Base-by-base conservation (phyloP, 345 rosid genomes). In the Linum tenue region DNA sequence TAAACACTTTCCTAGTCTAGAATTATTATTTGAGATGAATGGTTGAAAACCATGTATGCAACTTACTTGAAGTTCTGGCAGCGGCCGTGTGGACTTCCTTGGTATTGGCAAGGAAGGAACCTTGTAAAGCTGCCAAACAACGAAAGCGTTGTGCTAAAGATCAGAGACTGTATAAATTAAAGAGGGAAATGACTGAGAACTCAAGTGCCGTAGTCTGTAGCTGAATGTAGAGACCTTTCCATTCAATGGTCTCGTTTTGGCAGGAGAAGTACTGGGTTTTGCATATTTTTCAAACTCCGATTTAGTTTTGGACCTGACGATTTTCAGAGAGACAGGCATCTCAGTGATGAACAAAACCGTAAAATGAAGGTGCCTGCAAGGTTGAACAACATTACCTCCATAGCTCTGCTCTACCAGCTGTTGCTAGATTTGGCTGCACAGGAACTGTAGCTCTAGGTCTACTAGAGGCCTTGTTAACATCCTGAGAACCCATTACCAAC, bases 351-450 rank as follows among this genome's bases (percentile, higher is more conserved):
- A 37, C 14, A 67, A 10, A 3, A 50, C 31, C 31, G n/a, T 3
- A 39, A 16, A n/a, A 72, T 4, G 16, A 17, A 44, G 4, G 15
- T 44, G 5, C 59, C 31, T 1, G 12, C 44, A 31, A 58, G 56
- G 35, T 17, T 59, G 62, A 50, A 50, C 60, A 37, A 12, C 17
- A 38, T 22, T 22, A 22, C 31, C 31, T 22, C n/a, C 31, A 22
- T 65, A 80, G 88, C 88, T 77, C 66, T 36, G 88, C 90, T 67
- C 94, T 82, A 6, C 14, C 65, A 61, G 86, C 78, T 55, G 94
- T 87, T 79, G 79, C 82, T 31, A 87, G 69, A 56, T 68, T 75
- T 37, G 86, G 89, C 76, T 79, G 86, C 77, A 64, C 80, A 0
- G 90, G 86, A 65, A 83, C 57, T 37, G 90, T 85, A 69, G 73